Percentiles rank a stretch among this genome's conserved stretches.
These are phyloP conservation scores for Boletus bicolor DNA, from an alignment of 768 basidiomycete genomes.

Conservation along the genomic window DNA sequence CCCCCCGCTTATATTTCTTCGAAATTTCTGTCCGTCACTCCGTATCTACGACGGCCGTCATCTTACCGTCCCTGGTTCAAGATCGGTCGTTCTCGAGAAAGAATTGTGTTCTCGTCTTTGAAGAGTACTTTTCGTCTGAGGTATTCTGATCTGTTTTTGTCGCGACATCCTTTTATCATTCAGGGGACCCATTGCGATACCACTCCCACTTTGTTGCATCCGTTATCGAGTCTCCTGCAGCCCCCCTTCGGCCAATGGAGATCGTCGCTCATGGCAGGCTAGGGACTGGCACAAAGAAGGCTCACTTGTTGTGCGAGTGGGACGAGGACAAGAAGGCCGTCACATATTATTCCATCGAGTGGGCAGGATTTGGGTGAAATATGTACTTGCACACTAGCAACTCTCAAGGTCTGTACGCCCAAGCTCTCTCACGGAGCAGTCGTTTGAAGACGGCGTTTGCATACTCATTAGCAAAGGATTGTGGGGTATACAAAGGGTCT, in stretches of 20 bases:
- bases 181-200: constrained; percentile 92
- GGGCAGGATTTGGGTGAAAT: constrained; percentile 79
- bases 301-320: constrained; percentile 88
- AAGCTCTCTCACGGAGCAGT: not conserved
- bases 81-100: not conserved
- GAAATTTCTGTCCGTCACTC: not conserved
- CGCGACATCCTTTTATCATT: not conserved
- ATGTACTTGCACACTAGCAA: no score
- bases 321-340: constrained; percentile 65
- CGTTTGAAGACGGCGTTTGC: not conserved
- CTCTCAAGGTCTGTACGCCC: not conserved
- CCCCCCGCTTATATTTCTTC: not conserved
- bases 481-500: constrained; percentile 14
- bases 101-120: not conserved
- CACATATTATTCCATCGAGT: constrained; percentile 80
- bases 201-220: constrained; percentile 95
- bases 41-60: not conserved
- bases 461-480: constrained; percentile 7
- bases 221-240: constrained; percentile 61
- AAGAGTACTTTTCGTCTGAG: not conserved
- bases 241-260: constrained; percentile 80
- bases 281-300: constrained; percentile 96
- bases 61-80: no score
- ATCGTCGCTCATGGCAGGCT: constrained; percentile 93
- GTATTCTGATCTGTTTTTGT: not conserved